Evolutionary conservation across 345 rosid genomes (phyloP), one percentile per base, ranked within the genome.

Genomic region (Brassica carinata): DNA sequence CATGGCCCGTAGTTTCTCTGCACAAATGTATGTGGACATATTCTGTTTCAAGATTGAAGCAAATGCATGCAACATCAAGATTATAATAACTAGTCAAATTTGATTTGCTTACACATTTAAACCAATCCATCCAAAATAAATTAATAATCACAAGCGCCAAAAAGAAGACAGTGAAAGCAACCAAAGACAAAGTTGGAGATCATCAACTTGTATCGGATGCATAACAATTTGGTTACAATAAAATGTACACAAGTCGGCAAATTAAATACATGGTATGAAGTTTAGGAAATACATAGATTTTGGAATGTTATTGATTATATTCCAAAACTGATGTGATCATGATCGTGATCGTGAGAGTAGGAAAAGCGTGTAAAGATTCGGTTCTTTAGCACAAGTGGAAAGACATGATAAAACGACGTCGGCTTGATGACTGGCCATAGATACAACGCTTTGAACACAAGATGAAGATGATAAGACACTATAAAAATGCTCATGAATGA

Each of bases 331-430:
- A 63, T 27, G 62, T 57, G 62, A 61, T 61, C 64, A 2, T 69
- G 62, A 75, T 65, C 72, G 8, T 57, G 77, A 58, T 72, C 34
- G 62, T 23, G 74, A 58, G 48, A 18, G 79, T 75, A 15, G 83
- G 18, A 62, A 80, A 62, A 59, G 65, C 9, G 71, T 51, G 83
- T 63, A 15, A 70, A 76, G 76, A 64, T 81, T 81, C 80, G 83
- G 67, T 81, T 75, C 68, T 29, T 62, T 79, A 81, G 67, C 72
- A 81, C 83, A 75, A 81, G 76, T 81, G 83, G 83, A 69, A 81
- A 81, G 65, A 74, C 34, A 55, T 1, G 17, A 51, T 27, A 53
- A 70, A 17, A 81, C 83, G 77, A 53, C 81, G 77, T 72, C 73
- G 81, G 77, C 0, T 29, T 76, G 77, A 57, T 81, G 84, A 75